Evolutionary conservation across 331 rosid genomes (phyloP).

Genomic region (Acacia concinna): DNA sequence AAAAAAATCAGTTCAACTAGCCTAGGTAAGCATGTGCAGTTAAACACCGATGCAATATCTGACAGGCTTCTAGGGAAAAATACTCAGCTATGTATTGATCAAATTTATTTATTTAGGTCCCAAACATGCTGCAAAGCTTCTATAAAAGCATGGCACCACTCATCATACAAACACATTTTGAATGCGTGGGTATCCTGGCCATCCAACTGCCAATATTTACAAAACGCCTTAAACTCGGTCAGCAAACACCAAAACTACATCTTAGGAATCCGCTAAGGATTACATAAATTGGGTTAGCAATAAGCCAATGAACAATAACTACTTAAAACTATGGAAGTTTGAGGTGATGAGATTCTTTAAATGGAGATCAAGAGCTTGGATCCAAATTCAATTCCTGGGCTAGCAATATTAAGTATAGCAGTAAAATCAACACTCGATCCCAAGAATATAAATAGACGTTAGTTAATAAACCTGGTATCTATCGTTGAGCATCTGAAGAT

Average conservation of each 20-base stretch:
- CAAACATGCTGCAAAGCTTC: not conserved
- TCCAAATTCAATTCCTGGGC: not conserved
- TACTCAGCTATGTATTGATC: not conserved
- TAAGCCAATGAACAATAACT: not conserved
- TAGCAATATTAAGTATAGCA: slow-evolving; percentile 27
- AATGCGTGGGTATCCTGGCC: not conserved
- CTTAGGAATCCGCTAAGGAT: not conserved
- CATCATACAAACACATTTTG: not conserved
- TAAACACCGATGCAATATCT: not conserved
- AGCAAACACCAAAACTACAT: not conserved
- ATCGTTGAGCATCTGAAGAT: slow-evolving; percentile 91
- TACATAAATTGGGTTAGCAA: not conserved
- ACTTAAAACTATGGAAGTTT: not conserved
- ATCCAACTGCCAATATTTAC: not conserved
- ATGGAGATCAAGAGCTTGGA: not conserved
- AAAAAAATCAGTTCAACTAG: not conserved
- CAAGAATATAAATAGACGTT: not conserved
- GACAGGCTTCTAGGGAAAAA: not conserved
- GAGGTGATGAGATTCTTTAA: not conserved
- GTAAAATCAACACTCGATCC: not conserved
- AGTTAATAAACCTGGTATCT: slow-evolving; percentile 77
- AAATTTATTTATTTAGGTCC: not conserved
- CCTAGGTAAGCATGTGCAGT: not conserved
- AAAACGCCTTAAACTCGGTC: not conserved
- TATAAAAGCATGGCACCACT: not conserved